Percentiles rank a stretch among this genome's conserved stretches.
Conservation (phyloP, 768 basidiomycete species). For the Agaricus blazei region DNA sequence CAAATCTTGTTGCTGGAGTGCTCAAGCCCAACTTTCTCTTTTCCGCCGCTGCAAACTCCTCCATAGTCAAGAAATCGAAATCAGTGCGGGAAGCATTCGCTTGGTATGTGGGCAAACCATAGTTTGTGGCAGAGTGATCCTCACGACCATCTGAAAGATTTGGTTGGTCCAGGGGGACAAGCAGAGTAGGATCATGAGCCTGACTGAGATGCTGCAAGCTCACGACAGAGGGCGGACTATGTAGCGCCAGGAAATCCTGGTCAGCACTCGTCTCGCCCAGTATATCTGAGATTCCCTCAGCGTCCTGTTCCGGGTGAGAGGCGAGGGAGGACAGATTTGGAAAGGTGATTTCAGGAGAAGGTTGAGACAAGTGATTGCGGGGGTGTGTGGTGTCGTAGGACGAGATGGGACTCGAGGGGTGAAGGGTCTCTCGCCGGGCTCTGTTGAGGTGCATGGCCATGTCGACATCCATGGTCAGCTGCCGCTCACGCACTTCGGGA, state of each 20-base stretch:
- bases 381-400: slow-evolving; percentile 18
- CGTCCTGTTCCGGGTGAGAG: slow-evolving; percentile 42
- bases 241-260: slow-evolving; percentile 17
- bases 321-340: slow-evolving; percentile 38
- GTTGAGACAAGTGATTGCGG: slow-evolving; percentile 11
- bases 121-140: slow-evolving; percentile 29
- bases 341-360: slow-evolving; percentile 21
- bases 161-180: slow-evolving; percentile 24
- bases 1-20: slow-evolving; percentile 38
- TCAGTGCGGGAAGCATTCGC: slow-evolving; percentile 47
- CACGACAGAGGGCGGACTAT: slow-evolving; percentile 20
- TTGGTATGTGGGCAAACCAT: slow-evolving; percentile 67
- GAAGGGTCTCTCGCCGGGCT: slow-evolving; percentile 60
- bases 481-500: slow-evolving; percentile 75
- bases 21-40: slow-evolving; percentile 58
- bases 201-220: slow-evolving; percentile 35
- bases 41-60: slow-evolving; percentile 70
- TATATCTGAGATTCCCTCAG: slow-evolving; percentile 24
- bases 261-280: slow-evolving; percentile 18
- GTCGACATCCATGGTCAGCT: slow-evolving; percentile 91
- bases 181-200: slow-evolving; percentile 44
- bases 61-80: slow-evolving; percentile 75
- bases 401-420: slow-evolving; percentile 25
- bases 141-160: slow-evolving; percentile 16
- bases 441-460: slow-evolving; percentile 81